Conservation (phyloP, 169 alveolate species). For the Eimeria sp. region DNA sequence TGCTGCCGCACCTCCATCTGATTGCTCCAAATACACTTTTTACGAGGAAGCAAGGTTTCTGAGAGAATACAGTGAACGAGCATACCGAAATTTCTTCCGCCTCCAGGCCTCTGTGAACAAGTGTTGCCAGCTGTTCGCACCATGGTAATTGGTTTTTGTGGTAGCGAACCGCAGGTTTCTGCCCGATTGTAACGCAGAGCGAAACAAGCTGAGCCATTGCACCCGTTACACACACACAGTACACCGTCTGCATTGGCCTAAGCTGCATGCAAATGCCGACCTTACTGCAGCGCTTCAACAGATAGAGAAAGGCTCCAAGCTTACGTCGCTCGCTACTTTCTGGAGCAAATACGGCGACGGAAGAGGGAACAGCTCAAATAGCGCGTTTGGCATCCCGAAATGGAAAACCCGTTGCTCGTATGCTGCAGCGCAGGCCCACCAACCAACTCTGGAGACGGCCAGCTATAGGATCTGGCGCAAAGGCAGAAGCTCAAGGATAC, state of each 20-base stretch:
- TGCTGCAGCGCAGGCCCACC: slow-evolving; percentile 59
- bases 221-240: background rate
- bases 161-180: slow-evolving; percentile 79
- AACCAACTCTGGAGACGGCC: background rate
- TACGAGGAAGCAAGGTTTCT: too few relatives aligned
- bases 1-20: background rate
- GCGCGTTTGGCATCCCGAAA: slow-evolving; percentile 63
- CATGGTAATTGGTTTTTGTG: slow-evolving; percentile 54
- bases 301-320: background rate
- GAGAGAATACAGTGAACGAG: background rate
- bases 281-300: background rate
- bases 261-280: background rate
- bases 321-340: slow-evolving; percentile 69
- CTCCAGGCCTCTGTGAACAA: slow-evolving; percentile 52
- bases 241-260: background rate
- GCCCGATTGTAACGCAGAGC: slow-evolving; percentile 76
- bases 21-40: background rate
- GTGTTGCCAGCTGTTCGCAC: slow-evolving; percentile 65
- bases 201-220: slow-evolving; percentile 61
- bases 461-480: background rate
- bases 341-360: slow-evolving; percentile 47
- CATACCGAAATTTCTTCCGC: slow-evolving; percentile 24
- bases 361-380: slow-evolving; percentile 72
- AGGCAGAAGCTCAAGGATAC: background rate
- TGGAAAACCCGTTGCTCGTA: slow-evolving; percentile 81